Evolutionary conservation across 495 filamentous ascomycete species (phyloP), one percentile per base, ranked within the genome.

Genomic region (Xylaria acuta): DNA sequence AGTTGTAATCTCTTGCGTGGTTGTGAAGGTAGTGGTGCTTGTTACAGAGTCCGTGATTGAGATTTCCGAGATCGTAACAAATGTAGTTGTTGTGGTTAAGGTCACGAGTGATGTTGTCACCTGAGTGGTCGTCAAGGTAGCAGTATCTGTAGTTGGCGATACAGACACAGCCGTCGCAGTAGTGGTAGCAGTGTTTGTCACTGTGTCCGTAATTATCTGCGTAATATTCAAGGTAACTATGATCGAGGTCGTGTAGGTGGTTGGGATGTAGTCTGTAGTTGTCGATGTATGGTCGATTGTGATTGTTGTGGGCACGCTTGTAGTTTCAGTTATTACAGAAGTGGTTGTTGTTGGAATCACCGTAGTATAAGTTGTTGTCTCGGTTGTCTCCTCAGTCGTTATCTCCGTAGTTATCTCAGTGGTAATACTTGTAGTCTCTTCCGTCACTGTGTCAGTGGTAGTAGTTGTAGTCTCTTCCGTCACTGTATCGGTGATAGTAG

Each of bases 301-400:
- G 16, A 80, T 80, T 16, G 76, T 87, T 43, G 75, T 79, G 16
- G 77, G 77, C 20, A 80, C 72, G 11, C 72, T 66, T 22, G 72
- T 76, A 45, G 77, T 80, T 27, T 60, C 67, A 20, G 74, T 79
- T 41, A 71, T 45, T 18, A 74, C 73, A 27, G 60, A 68, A 3
- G 77, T 79, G 1, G 73, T 76, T 8, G 78, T 76, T 47, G 70
- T 77, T 22, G 78, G 75, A 54, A 77, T 30, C 16, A 77, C 43
- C 16, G 79, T 75, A 11, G 76, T 80, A n/a, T 74, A 79, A 58
- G 75, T 81, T 16, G 79, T 74, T 30, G 59, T 66, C 16, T 62
- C 40, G 22, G 66, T 69, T 27, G 25, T 53, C 36, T 72, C 65
- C 11, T 75, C 76, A n/a, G 63, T 74, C 1, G 34, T 53, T 30